phyloP scores from a whole-genome alignment of 768 basidiomycete species.

The Mycena vitilis region DNA sequence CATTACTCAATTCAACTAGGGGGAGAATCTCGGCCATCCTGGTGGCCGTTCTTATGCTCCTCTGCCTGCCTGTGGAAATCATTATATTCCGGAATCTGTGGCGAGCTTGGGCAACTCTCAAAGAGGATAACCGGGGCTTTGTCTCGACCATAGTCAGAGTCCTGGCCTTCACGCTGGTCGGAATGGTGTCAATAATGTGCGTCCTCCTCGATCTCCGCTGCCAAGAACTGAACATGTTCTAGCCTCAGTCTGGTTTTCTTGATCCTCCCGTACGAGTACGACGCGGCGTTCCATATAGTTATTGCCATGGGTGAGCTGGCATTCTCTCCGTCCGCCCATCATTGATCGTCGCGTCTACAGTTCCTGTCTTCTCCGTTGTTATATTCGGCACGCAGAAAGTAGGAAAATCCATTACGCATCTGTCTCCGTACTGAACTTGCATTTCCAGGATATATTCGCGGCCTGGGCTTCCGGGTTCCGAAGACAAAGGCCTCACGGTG shows the following conservation, averaged over 20 bases:
- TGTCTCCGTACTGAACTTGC: background rate
- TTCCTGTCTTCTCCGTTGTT: constrained; percentile 32
- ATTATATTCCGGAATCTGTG: constrained; percentile 31
- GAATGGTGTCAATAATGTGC: constrained; percentile 35
- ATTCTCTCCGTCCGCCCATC: background rate
- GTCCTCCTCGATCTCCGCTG: background rate
- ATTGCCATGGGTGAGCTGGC: constrained; percentile 28
- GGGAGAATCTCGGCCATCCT: constrained; percentile 14
- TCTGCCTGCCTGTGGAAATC: constrained; percentile 24
- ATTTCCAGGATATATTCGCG: constrained; percentile 28
- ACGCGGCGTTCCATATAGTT: constrained; percentile 27
- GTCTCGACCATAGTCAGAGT: constrained; percentile 29
- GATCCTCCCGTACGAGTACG: constrained; percentile 9
- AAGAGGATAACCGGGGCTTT: constrained; percentile 24
- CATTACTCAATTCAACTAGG: constrained; percentile 2
- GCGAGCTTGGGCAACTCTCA: constrained; percentile 29
- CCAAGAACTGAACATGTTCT: background rate
- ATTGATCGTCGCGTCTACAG: constrained; percentile 8
- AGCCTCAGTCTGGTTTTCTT: constrained; percentile 31
- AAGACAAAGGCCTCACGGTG: constrained; percentile 1
- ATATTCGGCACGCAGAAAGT: constrained; percentile 36
- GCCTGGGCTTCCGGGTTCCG: constrained; percentile 22
- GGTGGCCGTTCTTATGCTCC: constrained; percentile 23
- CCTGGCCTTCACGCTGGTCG: constrained; percentile 33
- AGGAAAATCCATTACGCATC: too few relatives aligned